These are phyloP conservation scores for Larix kaempferi DNA, from an alignment of 75 land plant species.

Conservation along the genomic window DNA sequence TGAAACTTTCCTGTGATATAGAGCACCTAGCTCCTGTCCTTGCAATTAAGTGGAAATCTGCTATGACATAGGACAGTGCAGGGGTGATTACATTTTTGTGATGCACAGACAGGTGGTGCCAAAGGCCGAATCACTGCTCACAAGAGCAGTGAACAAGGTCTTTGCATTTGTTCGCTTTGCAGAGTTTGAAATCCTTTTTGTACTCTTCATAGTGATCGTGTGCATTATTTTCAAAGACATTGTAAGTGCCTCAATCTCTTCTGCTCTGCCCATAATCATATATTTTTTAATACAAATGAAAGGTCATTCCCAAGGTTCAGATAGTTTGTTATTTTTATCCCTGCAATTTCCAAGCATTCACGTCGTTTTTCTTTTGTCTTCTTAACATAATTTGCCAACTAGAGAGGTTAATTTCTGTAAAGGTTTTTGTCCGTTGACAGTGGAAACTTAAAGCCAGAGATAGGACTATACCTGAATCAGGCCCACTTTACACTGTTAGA, in stretches of 20 bases:
- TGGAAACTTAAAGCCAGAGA: neutral
- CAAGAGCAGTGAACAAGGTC: slow-evolving; percentile 38
- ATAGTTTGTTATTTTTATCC: neutral
- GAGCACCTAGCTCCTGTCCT: too few species aligned
- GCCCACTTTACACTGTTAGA: too few species aligned
- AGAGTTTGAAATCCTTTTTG: slow-evolving; percentile 45
- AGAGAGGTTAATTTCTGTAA: neutral
- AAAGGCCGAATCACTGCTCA: slow-evolving; percentile 30
- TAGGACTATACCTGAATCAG: neutral
- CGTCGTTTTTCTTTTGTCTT: neutral
- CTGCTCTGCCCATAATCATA: neutral
- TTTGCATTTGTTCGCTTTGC: slow-evolving; percentile 38
- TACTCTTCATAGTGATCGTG: slow-evolving; percentile 38
- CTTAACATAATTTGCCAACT: neutral
- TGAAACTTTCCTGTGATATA: too few species aligned
- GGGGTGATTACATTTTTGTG: too few species aligned
- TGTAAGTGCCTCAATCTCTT: slow-evolving; percentile 17
- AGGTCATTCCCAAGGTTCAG: neutral
- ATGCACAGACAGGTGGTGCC: slow-evolving; percentile 10
- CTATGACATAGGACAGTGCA: too few species aligned
- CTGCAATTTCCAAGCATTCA: neutral
- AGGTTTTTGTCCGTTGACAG: neutral
- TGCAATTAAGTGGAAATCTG: too few species aligned
- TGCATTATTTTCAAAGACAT: slow-evolving; percentile 42
- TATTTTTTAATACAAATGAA: neutral